A percentile compares a stretch with the other conserved stretches of the same genome.
Conservation (phyloP, 768 basidiomycete genomes). For the Xerocomellus intermedius region DNA sequence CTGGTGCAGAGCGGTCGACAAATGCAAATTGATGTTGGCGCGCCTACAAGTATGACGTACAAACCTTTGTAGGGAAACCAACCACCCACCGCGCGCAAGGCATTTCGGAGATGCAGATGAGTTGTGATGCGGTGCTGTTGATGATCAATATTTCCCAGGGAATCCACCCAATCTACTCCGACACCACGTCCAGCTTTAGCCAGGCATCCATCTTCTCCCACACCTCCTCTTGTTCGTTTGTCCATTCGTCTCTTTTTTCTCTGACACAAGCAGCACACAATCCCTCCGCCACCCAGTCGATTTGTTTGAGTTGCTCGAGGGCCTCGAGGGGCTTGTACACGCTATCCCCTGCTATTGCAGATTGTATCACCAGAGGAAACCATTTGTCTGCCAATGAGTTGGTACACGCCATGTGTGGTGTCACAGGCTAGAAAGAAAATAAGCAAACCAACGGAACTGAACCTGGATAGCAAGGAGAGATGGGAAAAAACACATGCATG, state of each 20-base stretch:
- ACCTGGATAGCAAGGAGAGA: not conserved
- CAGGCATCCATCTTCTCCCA: slow-evolving; percentile 65
- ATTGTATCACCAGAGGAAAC: slow-evolving; percentile 69
- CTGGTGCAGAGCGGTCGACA: not conserved
- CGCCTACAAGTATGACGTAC: slow-evolving; percentile 5
- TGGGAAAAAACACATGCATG: not conserved
- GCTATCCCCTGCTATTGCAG: slow-evolving; percentile 59
- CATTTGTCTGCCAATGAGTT: slow-evolving; percentile 68
- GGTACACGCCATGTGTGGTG: slow-evolving; percentile 74
- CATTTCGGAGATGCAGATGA: not conserved
- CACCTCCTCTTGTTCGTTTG: slow-evolving; percentile 52
- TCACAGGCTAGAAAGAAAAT: slow-evolving; percentile 38
- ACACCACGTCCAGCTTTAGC: slow-evolving; percentile 33
- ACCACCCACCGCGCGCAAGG: not conserved
- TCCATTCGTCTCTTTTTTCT: slow-evolving; percentile 68
- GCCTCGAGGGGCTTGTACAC: slow-evolving; percentile 74
- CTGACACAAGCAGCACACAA: slow-evolving; percentile 56
- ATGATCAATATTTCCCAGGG: not conserved
- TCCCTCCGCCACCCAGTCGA: slow-evolving; percentile 59
- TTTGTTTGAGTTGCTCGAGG: slow-evolving; percentile 53
- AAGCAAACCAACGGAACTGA: not conserved
- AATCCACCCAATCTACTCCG: slow-evolving; percentile 6
- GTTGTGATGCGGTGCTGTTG: not conserved
- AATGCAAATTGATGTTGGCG: not conserved
- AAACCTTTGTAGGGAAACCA: not conserved